Evolutionary conservation across 1,139 yeast species (phyloP).

Genomic region (Magnusiomyces paraingens): DNA sequence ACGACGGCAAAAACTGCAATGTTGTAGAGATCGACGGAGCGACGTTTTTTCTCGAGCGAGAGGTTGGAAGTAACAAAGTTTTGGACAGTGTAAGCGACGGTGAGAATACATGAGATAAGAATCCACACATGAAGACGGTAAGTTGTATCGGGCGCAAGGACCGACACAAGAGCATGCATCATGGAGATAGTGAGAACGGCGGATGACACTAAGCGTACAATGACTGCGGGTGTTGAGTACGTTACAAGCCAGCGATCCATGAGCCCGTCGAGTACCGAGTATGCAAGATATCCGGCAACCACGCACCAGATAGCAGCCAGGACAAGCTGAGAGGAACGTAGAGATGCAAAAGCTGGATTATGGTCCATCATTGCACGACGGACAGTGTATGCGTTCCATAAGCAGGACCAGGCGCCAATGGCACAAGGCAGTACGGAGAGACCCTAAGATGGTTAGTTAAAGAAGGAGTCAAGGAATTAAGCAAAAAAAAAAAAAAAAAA

Average conservation of each 20-base stretch:
- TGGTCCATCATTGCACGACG: background rate
- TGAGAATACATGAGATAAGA: slow-evolving; percentile 73
- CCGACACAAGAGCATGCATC: slow-evolving; percentile 59
- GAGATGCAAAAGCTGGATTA: slow-evolving; percentile 8
- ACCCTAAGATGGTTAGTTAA: slow-evolving; percentile 43
- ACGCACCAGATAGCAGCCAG: slow-evolving; percentile 45
- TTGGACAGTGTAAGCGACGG: slow-evolving; percentile 78
- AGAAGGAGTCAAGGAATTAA: background rate
- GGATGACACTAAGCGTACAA: slow-evolving; percentile 76
- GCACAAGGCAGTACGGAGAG: slow-evolving; percentile 62
- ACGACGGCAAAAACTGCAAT: slow-evolving; percentile 95
- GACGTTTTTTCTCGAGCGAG: slow-evolving; percentile 41
- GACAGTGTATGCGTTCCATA: background rate
- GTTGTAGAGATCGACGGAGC: slow-evolving; percentile 60
- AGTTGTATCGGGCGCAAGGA: slow-evolving; percentile 40
- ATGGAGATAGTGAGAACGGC: slow-evolving; percentile 64
- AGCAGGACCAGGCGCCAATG: slow-evolving; percentile 42
- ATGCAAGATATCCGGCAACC: slow-evolving; percentile 79
- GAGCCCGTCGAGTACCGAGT: slow-evolving; percentile 78
- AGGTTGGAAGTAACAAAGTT: slow-evolving; percentile 84
- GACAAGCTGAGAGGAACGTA: slow-evolving; percentile 35
- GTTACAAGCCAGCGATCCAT: slow-evolving; percentile 90
- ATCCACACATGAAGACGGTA: slow-evolving; percentile 90
- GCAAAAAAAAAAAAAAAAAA: background rate
- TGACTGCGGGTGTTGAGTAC: slow-evolving; percentile 82